Base-by-base conservation (phyloP, 2,329 filamentous ascomycete species). In the Cladosporium oxysporum region DNA sequence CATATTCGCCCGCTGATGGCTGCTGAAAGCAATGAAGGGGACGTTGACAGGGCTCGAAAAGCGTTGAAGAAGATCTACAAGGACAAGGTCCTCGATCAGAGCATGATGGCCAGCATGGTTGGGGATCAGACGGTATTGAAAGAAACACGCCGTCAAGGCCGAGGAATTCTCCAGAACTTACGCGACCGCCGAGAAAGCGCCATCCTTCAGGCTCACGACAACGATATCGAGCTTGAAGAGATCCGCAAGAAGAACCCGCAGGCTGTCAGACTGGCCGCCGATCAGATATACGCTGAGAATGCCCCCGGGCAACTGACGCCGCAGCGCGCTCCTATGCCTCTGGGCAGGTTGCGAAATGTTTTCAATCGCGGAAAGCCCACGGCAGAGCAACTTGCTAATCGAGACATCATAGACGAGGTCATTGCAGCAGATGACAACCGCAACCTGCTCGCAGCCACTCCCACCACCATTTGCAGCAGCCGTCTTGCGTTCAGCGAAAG, bases 151-250 rank as follows among this genome's bases (percentile, higher is more conserved):
- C 60, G 29, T 18, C 29, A 18, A 18, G 49, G 23, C 21, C 31
- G 49, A 6, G 49, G 49, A 6, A 53, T 53, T 29, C 23, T 53
- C 14, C 33, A 31, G 23, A 23, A 31, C 26, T 18, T 41, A 16
- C 47, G 47, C 49, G 61, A 44, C 2, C 61, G 61, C 21, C 61
- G 61, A 23, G 23, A 37, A 33, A 63, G 61, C 21, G 61, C 35
- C 7, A 44, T 57, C 23, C 8, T 47, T 26, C 49, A 44, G 16
- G 33, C 61, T 47, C 61, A 52, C 6, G 28, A 63, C 23, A 55
- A 63, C 18, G 61, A 63, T 28, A 63, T 65, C 23, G 62, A 65
- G 55, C 44, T 65, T n/a, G 62, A 65, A 28, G 62, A 65, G 21
- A 53, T 58, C 44, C 55, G 62, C 55, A 50, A 52, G 44, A 65